Conservation (phyloP, 2,329 filamentous ascomycete species). For the Setomelanomma holmii region DNA sequence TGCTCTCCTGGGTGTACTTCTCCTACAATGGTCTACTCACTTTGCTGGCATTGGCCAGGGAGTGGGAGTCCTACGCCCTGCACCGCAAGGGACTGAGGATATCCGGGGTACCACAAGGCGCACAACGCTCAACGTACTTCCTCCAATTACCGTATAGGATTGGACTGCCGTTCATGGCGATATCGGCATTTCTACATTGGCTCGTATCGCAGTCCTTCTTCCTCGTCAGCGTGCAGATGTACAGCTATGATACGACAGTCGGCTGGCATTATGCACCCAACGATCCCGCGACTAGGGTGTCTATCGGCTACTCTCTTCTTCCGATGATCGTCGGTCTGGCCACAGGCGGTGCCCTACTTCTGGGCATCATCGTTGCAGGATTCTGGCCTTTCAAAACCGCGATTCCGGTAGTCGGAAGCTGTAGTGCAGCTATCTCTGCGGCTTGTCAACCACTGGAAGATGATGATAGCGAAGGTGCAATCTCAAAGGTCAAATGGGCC, state of each 20-base stretch:
- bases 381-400: conserved; percentile 77
- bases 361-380: conserved; percentile 51
- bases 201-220: neutral
- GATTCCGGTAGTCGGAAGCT: conserved; percentile 81
- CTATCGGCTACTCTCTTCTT: conserved; percentile 19
- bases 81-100: conserved; percentile 38
- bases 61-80: conserved; percentile 53
- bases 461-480: neutral
- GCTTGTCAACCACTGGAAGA: conserved; percentile 15
- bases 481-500: conserved; percentile 16
- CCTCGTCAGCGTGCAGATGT: neutral
- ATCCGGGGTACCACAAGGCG: too few species aligned
- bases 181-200: conserved; percentile 1
- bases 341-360: conserved; percentile 5
- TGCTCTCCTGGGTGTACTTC: conserved; percentile 56
- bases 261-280: neutral
- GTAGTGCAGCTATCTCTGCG: conserved; percentile 53
- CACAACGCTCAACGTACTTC: conserved; percentile 29
- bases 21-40: conserved; percentile 56
- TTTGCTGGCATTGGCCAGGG: conserved; percentile 53
- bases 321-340: conserved; percentile 18
- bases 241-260: neutral
- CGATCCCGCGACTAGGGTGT: neutral
- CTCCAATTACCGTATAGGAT: conserved; percentile 5
- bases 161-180: neutral